Evolutionary conservation across 2,329 filamentous ascomycete species (phyloP), one percentile per base, ranked within the genome.

Genomic region (Penicillium sp.): DNA sequence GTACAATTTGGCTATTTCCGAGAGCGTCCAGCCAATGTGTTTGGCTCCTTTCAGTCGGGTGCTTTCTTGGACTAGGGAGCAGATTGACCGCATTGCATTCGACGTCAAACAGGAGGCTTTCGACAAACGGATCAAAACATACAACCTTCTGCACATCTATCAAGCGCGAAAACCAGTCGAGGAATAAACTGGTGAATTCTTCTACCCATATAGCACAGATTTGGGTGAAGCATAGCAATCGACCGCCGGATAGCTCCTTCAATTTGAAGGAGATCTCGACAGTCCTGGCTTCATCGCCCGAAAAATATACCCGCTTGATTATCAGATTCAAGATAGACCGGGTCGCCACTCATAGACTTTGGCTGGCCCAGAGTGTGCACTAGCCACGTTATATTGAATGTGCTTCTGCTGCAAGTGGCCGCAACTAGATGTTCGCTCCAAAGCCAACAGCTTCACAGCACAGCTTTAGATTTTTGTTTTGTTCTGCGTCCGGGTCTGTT

Each of bases 1-100:
- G 89, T 96, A 95, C 74, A 91, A 93, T 67, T 77, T 93, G 25
- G 87, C 86, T 38, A 79, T 96, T 62, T 86, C 82, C 12, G 84
- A 89, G 66, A 88, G 88, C 27, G 74, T 95, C 47, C 84, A 91
- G 63, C 85, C 86, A 13, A 78, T 95, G 65, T 87, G 86, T 60
- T 72, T 94, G 65, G 88, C 82, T 35, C 88, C 91, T 8, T 81
- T 97, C 67, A 86, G 83, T 42, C 82, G 86, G 55, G 78, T 86
- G 40, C 82, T 84, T 50, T 72, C 76, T 32, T 90, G 84, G 83
- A 77, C 80, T 41, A 69, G 77, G 44, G 78, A 81, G n/a, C 78
- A 89, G 57, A 86, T 95, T 45, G 76, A 79, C 53, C 78, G 80
- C 16, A 77, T 95, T 35, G 78, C 86, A 44, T 74, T 79, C 4